Evolutionary conservation across 2,329 filamentous ascomycete genomes (phyloP), one percentile per base, ranked within the genome.

Genomic region (Talaromyces albobiverticillius): DNA sequence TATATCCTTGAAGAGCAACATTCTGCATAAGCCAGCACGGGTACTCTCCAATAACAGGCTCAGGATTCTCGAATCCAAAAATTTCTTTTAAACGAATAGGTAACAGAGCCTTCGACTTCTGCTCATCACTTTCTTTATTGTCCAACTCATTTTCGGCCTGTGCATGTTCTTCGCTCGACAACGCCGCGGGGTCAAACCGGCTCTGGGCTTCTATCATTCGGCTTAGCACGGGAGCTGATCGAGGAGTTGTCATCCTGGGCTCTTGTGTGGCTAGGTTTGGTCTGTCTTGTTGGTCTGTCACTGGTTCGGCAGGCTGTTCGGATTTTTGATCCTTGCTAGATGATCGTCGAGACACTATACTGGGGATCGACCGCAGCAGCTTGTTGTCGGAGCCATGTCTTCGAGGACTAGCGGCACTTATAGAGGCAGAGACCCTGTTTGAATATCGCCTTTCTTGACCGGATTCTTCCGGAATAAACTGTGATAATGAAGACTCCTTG

Each of bases 21-120:
- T 88, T 96, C 69, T 96, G 91, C 31, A 97, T 76, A 36, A 97
- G 76, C 86, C 90, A 96, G 73, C 93, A 97, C 8, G 91, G 89
- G 68, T 95, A 96, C 76, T 97, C 93, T 84, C 69, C 85, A 57
- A 96, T 84, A 20, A 97, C 89, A 57, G 91, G 87, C 68, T 99
- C 94, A 0, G 88, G 81, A 34, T 83, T 78, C 25, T 90, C 84
- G 61, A 96, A 94, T 47, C 87, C 82, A 65, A 95, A 96, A 58
- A 95, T 95, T 57, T 94, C 85, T 78, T 86, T 90, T 34, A 96
- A 72, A 54, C 86, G 82, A 54, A 79, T 82, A 1, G 88, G 86
- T 49, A 96, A 79, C 14, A 81, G 81, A 4, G 81, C 82, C 5
- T 82, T 65, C 9, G 70, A 65, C 8, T 66, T 61, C 23, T 75